Conservation (phyloP, 2,329 filamentous ascomycete species). For the Hymenoscyphus infarciens region DNA sequence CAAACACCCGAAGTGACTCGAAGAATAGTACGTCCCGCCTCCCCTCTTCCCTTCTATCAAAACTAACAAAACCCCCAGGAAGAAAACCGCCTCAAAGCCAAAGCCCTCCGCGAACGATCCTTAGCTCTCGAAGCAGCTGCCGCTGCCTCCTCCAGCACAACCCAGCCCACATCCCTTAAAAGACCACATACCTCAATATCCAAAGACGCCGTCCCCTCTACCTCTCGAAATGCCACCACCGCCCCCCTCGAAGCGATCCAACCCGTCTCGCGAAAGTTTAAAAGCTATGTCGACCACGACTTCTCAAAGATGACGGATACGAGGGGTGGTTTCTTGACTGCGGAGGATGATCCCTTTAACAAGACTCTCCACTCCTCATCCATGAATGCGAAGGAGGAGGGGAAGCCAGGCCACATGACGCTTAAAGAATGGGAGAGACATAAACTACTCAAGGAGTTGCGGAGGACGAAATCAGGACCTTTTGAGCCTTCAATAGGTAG, state of each 20-base stretch:
- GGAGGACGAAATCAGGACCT: conserved; percentile 71
- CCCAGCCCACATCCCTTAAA: conserved; percentile 59
- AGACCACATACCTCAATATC: conserved; percentile 66
- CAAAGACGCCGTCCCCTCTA: conserved; percentile 47
- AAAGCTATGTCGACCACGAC: conserved; percentile 95
- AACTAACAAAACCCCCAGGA: conserved; percentile 52
- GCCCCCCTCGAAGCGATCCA: conserved; percentile 23
- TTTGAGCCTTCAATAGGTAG: conserved; percentile 88
- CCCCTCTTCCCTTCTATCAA: neutral
- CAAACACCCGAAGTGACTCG: conserved; percentile 53
- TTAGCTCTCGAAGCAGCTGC: conserved; percentile 57
- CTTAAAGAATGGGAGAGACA: conserved; percentile 86
- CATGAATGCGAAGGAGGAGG: conserved; percentile 44
- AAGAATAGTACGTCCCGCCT: conserved; percentile 47
- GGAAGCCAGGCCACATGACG: conserved; percentile 82
- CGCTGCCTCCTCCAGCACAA: conserved; percentile 49
- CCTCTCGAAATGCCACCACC: conserved; percentile 64
- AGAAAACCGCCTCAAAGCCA: conserved; percentile 82
- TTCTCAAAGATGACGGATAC: conserved; percentile 98
- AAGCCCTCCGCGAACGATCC: conserved; percentile 73
- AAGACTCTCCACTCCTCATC: conserved; percentile 60
- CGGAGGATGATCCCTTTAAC: conserved; percentile 88
- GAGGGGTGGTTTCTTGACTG: conserved; percentile 90
- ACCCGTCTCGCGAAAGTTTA: conserved; percentile 79
- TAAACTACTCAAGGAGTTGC: conserved; percentile 69